Base-by-base conservation (phyloP, 441 rosid genomes). In the Manihot esculenta region DNA sequence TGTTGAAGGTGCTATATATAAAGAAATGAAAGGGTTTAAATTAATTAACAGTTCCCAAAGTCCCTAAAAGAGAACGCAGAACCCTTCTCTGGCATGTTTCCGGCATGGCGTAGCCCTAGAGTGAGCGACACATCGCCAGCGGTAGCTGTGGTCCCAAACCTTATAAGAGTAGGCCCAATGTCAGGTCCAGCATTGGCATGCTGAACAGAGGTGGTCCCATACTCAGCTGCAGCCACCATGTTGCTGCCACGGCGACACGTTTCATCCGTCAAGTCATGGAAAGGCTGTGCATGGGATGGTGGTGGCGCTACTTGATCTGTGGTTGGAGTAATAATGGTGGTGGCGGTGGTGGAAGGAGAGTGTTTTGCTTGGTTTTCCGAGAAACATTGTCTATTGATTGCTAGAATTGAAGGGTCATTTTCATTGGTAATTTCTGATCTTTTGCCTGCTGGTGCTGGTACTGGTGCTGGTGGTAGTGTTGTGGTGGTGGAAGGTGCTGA, bases 121-220 rank as follows among this genome's bases (percentile, higher is more conserved):
- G 99, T 94, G 81, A 94, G 97, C 11, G 99, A 94, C 74, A 94
- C 99, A 68, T 94, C 97, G 21, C 95, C 94, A 44, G 83, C 74
- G 0, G 85, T 51, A 42, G 70, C 30, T 3, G 91, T 78, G 78
- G 94, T 81, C 87, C 97, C 94, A 21, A 86, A 84, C 74, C 92
- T 81, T 69, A 89, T 83, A 50, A 81, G 86, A n/a, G 85, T 68
- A 1, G 88, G 73, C 7, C 87, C 84, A 18, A 76, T 76, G 60
- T 75, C 78, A 47, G 62, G 33, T 20, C 27, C 62, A 27, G 45
- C 57, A 6, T 35, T 35, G 41, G 41, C 41, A 35, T 35, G 80
- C 78, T 60, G 71, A 71, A 58, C 84, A 45, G 79, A 11, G 49
- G 74, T 75, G 84, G 84, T 79, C 79, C 85, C 86, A 62, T 80